These are phyloP conservation scores for Sutorius australiensis DNA, from an alignment of 768 basidiomycete genomes.

Conservation along the genomic window DNA sequence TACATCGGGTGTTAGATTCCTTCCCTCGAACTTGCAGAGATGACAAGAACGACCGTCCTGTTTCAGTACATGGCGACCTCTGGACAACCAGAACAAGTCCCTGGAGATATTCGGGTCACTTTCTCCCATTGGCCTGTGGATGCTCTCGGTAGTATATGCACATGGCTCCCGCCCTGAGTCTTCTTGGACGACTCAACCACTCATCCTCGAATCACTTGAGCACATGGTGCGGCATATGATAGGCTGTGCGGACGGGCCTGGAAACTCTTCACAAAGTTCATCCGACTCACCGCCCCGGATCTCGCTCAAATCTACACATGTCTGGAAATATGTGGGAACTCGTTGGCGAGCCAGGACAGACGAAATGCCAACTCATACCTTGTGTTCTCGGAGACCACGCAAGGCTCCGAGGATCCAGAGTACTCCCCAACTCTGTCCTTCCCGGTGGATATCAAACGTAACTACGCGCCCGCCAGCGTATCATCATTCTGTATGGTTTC, in stretches of 20 bases:
- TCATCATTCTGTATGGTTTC: constrained; percentile 3
- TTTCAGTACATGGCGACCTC: constrained; percentile 3
- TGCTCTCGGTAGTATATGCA: background rate
- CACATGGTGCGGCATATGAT: background rate
- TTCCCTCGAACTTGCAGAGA: constrained; percentile 1
- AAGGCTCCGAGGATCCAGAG: background rate
- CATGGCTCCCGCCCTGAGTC: background rate
- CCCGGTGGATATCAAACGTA: background rate
- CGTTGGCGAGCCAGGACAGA: background rate
- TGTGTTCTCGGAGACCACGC: background rate
- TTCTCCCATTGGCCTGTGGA: background rate
- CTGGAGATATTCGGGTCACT: background rate
- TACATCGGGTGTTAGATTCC: constrained; percentile 5
- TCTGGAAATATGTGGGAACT: background rate
- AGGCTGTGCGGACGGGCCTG: background rate
- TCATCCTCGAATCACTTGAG: background rate
- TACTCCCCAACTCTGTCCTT: background rate
- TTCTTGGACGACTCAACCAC: background rate
- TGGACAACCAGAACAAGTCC: background rate
- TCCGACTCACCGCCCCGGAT: background rate
- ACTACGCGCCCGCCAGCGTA: background rate
- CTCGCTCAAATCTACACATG: background rate
- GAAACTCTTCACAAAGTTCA: background rate
- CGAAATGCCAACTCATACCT: background rate
- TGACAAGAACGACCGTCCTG: background rate